These are phyloP conservation scores for Dactylorhiza incarnata DNA, from an alignment of 106 monocot species.

Conservation along the genomic window DNA sequence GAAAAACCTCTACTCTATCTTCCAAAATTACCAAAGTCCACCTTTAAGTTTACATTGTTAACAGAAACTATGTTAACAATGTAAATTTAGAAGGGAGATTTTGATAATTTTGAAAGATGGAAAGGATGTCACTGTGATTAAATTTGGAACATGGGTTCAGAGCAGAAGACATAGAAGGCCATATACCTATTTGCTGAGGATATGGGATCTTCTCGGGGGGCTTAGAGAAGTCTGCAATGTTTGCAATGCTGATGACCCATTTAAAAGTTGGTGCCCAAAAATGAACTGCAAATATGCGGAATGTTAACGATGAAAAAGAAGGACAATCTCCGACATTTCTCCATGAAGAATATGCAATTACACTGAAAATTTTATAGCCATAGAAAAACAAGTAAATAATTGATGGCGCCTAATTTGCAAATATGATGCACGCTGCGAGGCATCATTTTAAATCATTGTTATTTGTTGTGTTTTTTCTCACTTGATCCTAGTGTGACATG, in stretches of 20 bases:
- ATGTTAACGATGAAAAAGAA: neutral
- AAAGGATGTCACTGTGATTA: neutral
- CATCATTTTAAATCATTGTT: no score
- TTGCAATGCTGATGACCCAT: conserved; percentile 90
- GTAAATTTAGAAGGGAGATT: neutral
- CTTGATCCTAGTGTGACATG: no score
- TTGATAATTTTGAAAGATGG: neutral
- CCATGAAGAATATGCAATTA: neutral
- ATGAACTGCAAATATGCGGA: conserved; percentile 46
- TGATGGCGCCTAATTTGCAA: no score
- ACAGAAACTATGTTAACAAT: no score
- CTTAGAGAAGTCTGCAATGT: conserved; percentile 74
- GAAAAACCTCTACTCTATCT: no score
- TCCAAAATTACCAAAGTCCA: no score
- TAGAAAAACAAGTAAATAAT: no score
- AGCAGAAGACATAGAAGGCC: neutral
- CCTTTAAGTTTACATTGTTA: no score
- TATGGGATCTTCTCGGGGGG: conserved; percentile 77
- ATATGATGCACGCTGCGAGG: no score
- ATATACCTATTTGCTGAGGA: conserved; percentile 81
- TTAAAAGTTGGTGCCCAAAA: conserved; percentile 97
- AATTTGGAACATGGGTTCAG: neutral
- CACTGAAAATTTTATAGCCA: no score
- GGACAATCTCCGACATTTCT: neutral
- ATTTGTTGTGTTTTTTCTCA: no score